Evolutionary conservation across 495 filamentous ascomycete genomes (phyloP), one percentile per base, ranked within the genome.

Genomic region (Xylaria intraflava): DNA sequence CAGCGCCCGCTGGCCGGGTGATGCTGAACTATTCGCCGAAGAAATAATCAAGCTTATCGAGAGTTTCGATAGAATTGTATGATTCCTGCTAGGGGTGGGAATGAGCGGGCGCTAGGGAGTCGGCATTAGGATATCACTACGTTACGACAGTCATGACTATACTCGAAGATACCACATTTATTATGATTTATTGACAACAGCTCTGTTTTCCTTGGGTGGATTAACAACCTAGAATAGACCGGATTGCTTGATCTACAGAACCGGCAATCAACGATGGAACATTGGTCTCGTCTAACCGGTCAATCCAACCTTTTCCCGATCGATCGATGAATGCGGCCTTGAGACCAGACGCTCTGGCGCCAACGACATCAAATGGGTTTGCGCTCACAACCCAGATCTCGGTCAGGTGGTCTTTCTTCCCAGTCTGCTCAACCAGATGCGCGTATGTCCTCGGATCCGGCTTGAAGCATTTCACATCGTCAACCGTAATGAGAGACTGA

Each of bases 311-410:
- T 60, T 49, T 69, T 0, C 76, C 73, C 6, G 56, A 66, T 7
- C 85, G 69, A 69, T 90, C 86, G 14, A 90, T 78, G 83, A 88
- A 92, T 9, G 77, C 80, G 16, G 84, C 79, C 56, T 77, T 73
- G 70, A 91, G 64, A 7, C 84, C 78, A 2, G 69, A 67, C 6
- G 64, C 62, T 46, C 68, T 68, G 9, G 78, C 76, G 3, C 81
- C 83, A 44, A 81, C 77, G n/a, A 89, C 71, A 62, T 94, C 89
- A 65, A 94, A 94, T 6, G 89, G 84, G 64, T 93, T 95, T 6
- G 80, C 77, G 57, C 80, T 88, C 17, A 93, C 75, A 7, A 93
- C 68, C 84, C 85, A 91, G 3, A 91, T 76, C 22, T 83, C 74
- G 0, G 59, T 62, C 67, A 72, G 71, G 16, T 74, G 56, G 19